A percentile compares a stretch with the other conserved stretches of the same genome.
Evolutionary conservation across 345 rosid species (phyloP).

Genomic region (Eucalyptus albens): DNA sequence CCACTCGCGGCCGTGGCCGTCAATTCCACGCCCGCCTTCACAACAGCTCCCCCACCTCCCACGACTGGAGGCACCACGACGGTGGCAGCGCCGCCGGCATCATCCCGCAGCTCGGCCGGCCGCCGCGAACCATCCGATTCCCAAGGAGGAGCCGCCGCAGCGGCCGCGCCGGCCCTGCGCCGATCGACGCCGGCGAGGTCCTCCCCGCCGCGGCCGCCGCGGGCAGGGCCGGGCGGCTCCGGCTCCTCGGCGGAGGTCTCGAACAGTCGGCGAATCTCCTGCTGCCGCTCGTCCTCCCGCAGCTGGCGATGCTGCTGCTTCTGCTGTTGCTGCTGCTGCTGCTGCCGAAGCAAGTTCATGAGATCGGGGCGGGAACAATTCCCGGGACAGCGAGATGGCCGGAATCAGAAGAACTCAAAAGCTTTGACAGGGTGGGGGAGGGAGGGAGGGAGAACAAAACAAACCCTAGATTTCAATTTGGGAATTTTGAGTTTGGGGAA

Average conservation of each 20-base stretch:
- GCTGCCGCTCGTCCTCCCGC: background rate
- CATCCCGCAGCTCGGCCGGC: background rate
- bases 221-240: background rate
- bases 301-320: background rate
- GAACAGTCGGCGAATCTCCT: background rate
- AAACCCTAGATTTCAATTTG: background rate
- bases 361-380: background rate
- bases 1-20: background rate
- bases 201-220: background rate
- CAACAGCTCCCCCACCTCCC: background rate
- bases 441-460: background rate
- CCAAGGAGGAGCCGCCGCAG: background rate
- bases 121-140: conserved; percentile 22
- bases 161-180: conserved; percentile 7
- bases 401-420: background rate
- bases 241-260: background rate
- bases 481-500: background rate
- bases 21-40: background rate
- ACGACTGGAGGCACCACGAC: background rate
- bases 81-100: background rate
- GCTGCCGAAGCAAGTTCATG: conserved; percentile 14
- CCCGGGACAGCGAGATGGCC: background rate
- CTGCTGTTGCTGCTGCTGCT: conserved; percentile 1
- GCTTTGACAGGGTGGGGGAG: background rate
- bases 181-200: conserved; percentile 49